phyloP scores from a whole-genome alignment of 495 filamentous ascomycete species.

The Aspergillus steynii region DNA sequence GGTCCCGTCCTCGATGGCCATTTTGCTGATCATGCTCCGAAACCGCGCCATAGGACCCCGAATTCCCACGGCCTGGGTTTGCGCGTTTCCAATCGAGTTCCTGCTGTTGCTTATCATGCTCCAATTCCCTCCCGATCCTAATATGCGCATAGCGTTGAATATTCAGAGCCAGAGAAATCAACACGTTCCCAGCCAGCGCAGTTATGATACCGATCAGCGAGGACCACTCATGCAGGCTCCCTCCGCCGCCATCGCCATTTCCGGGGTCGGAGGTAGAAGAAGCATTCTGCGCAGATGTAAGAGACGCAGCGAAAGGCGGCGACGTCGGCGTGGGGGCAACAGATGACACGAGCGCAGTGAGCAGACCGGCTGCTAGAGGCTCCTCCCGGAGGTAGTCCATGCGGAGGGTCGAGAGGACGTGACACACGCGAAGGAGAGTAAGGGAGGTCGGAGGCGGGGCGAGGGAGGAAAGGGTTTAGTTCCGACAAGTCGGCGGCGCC shows the following conservation, averaged over 20 bases:
- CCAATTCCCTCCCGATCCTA: conserved; percentile 64
- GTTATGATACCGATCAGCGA: conserved; percentile 92
- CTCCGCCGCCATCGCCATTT: conserved; percentile 37
- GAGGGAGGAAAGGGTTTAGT: conserved; percentile 2
- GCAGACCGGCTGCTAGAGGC: conserved; percentile 28
- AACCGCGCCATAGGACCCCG: conserved; percentile 37
- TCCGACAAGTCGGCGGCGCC: conserved; percentile 9
- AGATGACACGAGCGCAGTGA: conserved; percentile 30
- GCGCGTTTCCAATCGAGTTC: conserved; percentile 33
- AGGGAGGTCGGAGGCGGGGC: neutral
- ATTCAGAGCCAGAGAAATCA: conserved; percentile 94
- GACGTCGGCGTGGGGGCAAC: conserved; percentile 26
- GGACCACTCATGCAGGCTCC: conserved; percentile 72
- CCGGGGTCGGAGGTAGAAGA: conserved; percentile 19
- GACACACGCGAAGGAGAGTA: neutral
- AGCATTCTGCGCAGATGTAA: conserved; percentile 19
- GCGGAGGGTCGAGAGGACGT: conserved; percentile 1
- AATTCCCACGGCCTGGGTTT: conserved; percentile 18
- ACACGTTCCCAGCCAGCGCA: conserved; percentile 84
- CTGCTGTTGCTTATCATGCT: conserved; percentile 47
- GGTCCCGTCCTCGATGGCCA: conserved; percentile 10
- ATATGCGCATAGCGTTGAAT: conserved; percentile 96
- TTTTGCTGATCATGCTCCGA: conserved; percentile 32
- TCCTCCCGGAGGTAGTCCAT: conserved; percentile 23
- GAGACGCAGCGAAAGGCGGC: conserved; percentile 10